These are phyloP conservation scores for Porpolomopsis calyptriformis DNA, from an alignment of 768 basidiomycete species.

Conservation along the genomic window DNA sequence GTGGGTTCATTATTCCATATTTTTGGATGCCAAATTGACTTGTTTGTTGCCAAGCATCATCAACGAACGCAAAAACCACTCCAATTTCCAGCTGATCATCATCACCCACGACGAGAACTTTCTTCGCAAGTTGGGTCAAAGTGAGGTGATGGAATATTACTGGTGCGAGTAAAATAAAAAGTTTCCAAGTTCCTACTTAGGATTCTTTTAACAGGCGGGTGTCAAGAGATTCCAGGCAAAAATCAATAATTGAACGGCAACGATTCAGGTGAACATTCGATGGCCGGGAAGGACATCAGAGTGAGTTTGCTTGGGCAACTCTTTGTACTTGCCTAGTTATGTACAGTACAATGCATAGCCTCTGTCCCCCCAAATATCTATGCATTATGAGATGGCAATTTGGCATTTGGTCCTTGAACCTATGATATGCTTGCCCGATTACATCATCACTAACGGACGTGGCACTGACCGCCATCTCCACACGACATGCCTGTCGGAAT, in stretches of 20 bases:
- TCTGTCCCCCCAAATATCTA: no score
- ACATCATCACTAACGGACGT: not conserved
- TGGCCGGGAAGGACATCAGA: no score
- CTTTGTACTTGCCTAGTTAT: no score
- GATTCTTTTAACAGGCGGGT: conserved; percentile 54
- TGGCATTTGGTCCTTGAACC: no score
- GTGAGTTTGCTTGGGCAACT: no score
- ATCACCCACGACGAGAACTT: conserved; percentile 98
- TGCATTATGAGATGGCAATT: no score
- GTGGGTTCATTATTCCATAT: conserved; percentile 34
- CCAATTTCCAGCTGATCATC: conserved; percentile 93
- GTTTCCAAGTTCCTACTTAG: conserved; percentile 2
- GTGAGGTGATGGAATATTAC: conserved; percentile 90
- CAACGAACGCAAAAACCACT: conserved; percentile 77
- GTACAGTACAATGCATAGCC: no score
- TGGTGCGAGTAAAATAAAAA: conserved; percentile 44
- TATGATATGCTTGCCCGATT: not conserved
- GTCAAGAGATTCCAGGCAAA: conserved; percentile 56
- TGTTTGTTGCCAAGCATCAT: conserved; percentile 59
- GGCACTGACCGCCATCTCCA: not conserved
- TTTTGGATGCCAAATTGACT: conserved; percentile 4
- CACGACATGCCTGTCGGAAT: conserved; percentile 54
- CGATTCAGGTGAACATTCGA: conserved; percentile 53
- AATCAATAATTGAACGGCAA: conserved; percentile 66
- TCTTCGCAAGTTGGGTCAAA: conserved; percentile 79